Evolutionary conservation across 192 early-diverging fungal species (phyloP).

Genomic region (Linderina pennispora): DNA sequence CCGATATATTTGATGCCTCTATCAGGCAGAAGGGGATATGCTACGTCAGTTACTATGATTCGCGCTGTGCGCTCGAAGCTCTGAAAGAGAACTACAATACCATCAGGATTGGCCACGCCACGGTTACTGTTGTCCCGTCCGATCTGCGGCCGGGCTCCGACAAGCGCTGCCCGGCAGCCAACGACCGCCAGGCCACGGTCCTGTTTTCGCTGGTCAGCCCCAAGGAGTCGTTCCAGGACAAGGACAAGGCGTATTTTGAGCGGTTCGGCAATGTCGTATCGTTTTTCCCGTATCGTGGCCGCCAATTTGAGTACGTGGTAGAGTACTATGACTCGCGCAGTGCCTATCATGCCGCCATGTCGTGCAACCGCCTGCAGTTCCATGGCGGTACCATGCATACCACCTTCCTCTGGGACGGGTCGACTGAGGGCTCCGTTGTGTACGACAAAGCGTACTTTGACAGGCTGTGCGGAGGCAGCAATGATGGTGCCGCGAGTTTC

Average conservation of each 20-base stretch:
- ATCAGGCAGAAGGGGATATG: constrained; percentile 9
- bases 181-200: constrained; percentile 21
- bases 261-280: constrained; percentile 12
- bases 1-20: constrained; percentile 10
- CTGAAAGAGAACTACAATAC: neutral
- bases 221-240: constrained; percentile 1
- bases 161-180: constrained; percentile 1
- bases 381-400: constrained; percentile 12
- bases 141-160: constrained; percentile 13
- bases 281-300: constrained; percentile 10
- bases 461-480: neutral
- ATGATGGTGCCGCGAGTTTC: no score
- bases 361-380: constrained; percentile 4
- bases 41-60: constrained; percentile 38
- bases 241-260: constrained; percentile 13
- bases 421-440: neutral
- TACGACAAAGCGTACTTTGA: neutral
- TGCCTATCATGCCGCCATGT: constrained; percentile 6
- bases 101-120: constrained; percentile 4
- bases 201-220: constrained; percentile 14
- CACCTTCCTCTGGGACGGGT: constrained; percentile 29
- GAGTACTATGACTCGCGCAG: constrained; percentile 31
- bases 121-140: constrained; percentile 3
- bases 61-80: constrained; percentile 8
- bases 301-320: constrained; percentile 16